A percentile compares a stretch with the other conserved stretches of the same genome.
Evolutionary conservation across 1,284 basidiomycete species (phyloP).

Genomic region (Cutaneotrichosporon mucoides): DNA sequence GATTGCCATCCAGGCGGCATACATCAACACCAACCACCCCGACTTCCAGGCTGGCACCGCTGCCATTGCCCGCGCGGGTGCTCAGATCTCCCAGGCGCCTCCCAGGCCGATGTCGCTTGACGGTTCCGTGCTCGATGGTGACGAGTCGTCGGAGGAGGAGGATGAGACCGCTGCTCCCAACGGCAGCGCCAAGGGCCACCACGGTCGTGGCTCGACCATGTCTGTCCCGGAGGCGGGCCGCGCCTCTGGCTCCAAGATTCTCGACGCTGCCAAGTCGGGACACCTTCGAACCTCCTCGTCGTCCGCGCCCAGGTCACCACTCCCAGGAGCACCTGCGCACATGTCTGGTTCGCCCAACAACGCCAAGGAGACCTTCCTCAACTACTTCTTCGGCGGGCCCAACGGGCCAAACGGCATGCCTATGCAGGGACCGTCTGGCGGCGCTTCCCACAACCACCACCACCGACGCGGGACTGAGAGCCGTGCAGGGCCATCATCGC

Average conservation of each 20-base stretch:
- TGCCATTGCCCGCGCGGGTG: slow-evolving; percentile 47
- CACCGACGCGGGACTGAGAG: not conserved
- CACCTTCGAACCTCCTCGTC: slow-evolving; percentile 19
- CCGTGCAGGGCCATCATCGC: not conserved
- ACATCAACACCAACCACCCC: slow-evolving; percentile 68
- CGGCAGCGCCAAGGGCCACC: slow-evolving; percentile 52
- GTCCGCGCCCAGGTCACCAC: slow-evolving; percentile 15
- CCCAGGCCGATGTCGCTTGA: slow-evolving; percentile 28
- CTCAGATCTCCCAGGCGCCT: slow-evolving; percentile 19
- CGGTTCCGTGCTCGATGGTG: slow-evolving; percentile 35
- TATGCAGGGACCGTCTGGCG: not conserved
- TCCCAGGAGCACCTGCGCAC: slow-evolving; percentile 11
- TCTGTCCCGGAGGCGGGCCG: slow-evolving; percentile 64
- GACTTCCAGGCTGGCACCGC: slow-evolving; percentile 50
- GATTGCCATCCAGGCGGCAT: slow-evolving; percentile 96
- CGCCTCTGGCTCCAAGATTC: slow-evolving; percentile 23
- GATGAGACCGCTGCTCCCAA: slow-evolving; percentile 50
- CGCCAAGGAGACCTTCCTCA: slow-evolving; percentile 84
- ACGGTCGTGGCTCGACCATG: slow-evolving; percentile 72
- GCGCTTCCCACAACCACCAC: not conserved
- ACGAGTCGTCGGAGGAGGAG: slow-evolving; percentile 31
- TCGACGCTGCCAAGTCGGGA: slow-evolving; percentile 22
- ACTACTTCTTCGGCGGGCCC: slow-evolving; percentile 87
- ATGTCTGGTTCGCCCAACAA: slow-evolving; percentile 18
- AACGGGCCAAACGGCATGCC: slow-evolving; percentile 21